phyloP scores from a whole-genome alignment of 1,284 basidiomycete species.

The Fomes fomentarius region DNA sequence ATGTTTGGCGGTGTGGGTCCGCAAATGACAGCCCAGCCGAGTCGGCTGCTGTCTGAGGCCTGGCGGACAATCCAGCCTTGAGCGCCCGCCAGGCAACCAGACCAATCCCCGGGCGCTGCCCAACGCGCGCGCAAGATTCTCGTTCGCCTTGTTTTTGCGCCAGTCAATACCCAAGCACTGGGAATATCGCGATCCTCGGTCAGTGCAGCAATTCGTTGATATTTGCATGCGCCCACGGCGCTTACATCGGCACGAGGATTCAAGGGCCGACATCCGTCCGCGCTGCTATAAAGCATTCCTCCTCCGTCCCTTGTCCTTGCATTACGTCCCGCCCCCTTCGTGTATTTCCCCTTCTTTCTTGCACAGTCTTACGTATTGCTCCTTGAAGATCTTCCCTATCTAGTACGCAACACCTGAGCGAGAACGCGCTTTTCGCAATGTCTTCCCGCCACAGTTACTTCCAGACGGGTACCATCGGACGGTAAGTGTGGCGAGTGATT shows the following conservation, averaged over 20 bases:
- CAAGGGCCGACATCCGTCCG: slow-evolving; percentile 14
- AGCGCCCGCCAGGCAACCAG: slow-evolving; percentile 2
- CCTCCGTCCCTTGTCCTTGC: slow-evolving; percentile 6
- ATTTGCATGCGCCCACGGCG: slow-evolving; percentile 10
- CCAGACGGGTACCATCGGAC: slow-evolving; percentile 8
- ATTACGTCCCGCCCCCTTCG: slow-evolving; percentile 6
- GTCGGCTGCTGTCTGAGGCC: background rate
- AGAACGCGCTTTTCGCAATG: slow-evolving; percentile 7
- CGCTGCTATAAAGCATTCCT: slow-evolving; percentile 16
- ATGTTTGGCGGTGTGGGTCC: slow-evolving; percentile 11
- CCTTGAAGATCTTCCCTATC: background rate
- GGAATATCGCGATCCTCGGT: slow-evolving; percentile 11
- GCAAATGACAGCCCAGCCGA: background rate
- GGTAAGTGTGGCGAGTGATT: slow-evolving; percentile 24
- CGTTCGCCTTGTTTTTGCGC: slow-evolving; percentile 4
- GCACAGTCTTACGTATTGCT: slow-evolving; percentile 1
- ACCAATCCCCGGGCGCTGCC: slow-evolving; percentile 6
- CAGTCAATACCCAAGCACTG: slow-evolving; percentile 2
- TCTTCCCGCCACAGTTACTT: slow-evolving; percentile 11
- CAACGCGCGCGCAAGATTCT: background rate
- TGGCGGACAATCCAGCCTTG: background rate
- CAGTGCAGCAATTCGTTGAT: slow-evolving; percentile 1
- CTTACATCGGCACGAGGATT: slow-evolving; percentile 1
- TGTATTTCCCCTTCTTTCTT: slow-evolving; percentile 6
- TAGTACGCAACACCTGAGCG: background rate